Conservation (phyloP, 495 filamentous ascomycete species). For the Aspergillus carlsbadensis region DNA sequence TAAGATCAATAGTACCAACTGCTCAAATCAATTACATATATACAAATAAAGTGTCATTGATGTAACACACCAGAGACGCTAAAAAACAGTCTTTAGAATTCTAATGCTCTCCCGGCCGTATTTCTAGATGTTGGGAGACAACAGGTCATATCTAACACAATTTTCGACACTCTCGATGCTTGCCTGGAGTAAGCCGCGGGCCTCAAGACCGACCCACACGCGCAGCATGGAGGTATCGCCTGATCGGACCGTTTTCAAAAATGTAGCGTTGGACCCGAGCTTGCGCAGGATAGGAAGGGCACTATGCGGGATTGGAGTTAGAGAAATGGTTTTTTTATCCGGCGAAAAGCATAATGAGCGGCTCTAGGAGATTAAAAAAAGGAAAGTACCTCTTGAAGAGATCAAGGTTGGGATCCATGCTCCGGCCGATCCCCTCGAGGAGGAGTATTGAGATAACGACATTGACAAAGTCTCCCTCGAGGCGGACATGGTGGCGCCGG, state of each 20-base stretch:
- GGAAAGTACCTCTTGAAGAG: constrained; percentile 68
- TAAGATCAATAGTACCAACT: too few species aligned
- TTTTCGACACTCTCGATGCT: constrained; percentile 84
- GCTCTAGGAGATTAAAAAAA: too few species aligned
- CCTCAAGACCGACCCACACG: constrained; percentile 91
- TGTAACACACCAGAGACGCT: too few species aligned
- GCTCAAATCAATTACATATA: background rate
- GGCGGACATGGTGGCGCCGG: constrained; percentile 83
- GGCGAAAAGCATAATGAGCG: too few species aligned
- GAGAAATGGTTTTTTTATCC: too few species aligned
- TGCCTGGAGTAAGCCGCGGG: constrained; percentile 81
- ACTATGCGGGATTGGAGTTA: constrained; percentile 37
- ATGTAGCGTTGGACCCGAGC: constrained; percentile 66
- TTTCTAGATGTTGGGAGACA: constrained; percentile 75
- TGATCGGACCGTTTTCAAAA: constrained; percentile 50
- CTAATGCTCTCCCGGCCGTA: background rate
- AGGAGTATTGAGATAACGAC: constrained; percentile 94
- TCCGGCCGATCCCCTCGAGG: constrained; percentile 90
- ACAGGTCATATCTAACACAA: constrained; percentile 79
- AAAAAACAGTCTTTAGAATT: background rate
- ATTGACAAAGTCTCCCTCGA: constrained; percentile 98
- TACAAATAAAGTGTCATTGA: background rate
- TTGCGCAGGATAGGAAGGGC: constrained; percentile 89
- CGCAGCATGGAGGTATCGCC: constrained; percentile 90
- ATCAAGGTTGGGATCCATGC: constrained; percentile 82